Conservation (phyloP, 192 early-diverging fungal species). For the Backusella parvicylindrica region DNA sequence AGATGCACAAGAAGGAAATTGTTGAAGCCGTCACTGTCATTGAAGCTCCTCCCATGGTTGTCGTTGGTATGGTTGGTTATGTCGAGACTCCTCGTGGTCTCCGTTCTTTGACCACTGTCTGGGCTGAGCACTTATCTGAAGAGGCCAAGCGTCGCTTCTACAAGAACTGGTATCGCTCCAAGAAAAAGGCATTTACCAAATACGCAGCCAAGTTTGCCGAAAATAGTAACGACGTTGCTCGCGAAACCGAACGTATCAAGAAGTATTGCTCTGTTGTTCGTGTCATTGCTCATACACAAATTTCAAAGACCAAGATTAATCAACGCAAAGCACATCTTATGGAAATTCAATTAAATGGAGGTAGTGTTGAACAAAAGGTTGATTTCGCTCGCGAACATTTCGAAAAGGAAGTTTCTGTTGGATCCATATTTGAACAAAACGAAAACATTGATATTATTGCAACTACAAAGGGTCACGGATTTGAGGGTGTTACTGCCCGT, state of each 20-base stretch:
- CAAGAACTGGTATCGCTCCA: slow-evolving; percentile 99
- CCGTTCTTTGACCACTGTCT: slow-evolving; percentile 98
- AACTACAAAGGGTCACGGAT: slow-evolving; percentile 99
- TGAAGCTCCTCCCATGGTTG: slow-evolving; percentile 95
- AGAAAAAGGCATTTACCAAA: slow-evolving; percentile 99
- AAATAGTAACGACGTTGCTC: slow-evolving; percentile 78
- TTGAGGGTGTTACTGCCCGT: slow-evolving; percentile 98
- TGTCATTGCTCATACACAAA: slow-evolving; percentile 97
- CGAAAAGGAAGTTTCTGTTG: slow-evolving; percentile 91
- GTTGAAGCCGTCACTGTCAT: slow-evolving; percentile 99
- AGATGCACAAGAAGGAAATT: slow-evolving; percentile 99
- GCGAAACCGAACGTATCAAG: slow-evolving; percentile 97
- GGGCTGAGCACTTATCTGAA: slow-evolving; percentile 98
- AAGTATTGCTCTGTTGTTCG: slow-evolving; percentile 99
- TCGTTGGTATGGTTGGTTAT: slow-evolving; percentile 99
- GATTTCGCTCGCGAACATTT: slow-evolving; percentile 97
- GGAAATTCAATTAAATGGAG: slow-evolving; percentile 99
- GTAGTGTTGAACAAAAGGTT: slow-evolving; percentile 93
- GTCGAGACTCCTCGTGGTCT: slow-evolving; percentile 98
- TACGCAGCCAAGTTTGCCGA: slow-evolving; percentile 96
- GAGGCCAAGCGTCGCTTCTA: slow-evolving; percentile 99
- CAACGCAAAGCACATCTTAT: slow-evolving; percentile 99
- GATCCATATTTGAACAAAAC: slow-evolving; percentile 94
- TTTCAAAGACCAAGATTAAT: slow-evolving; percentile 89
- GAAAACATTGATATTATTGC: slow-evolving; percentile 99